These are phyloP conservation scores for Talaromyces sp. DNA, from an alignment of 2,329 filamentous ascomycete species.

Conservation along the genomic window DNA sequence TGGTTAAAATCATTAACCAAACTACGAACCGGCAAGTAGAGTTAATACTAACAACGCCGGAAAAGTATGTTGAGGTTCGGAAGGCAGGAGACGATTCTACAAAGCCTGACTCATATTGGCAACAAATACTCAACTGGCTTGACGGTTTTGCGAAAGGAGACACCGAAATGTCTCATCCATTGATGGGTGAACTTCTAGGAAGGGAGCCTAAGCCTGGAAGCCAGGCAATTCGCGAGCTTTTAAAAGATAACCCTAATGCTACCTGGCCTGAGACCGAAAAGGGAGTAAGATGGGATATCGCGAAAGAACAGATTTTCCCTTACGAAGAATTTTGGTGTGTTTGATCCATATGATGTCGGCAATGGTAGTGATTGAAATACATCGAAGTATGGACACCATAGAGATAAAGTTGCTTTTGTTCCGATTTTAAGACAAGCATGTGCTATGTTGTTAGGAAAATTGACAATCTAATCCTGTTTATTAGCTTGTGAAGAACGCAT, in stretches of 20 bases:
- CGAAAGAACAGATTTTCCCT: neutral
- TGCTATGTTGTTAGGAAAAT: neutral
- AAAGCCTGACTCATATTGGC: constrained; percentile 40
- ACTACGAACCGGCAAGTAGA: constrained; percentile 33
- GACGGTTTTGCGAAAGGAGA: constrained; percentile 47
- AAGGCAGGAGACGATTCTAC: constrained; percentile 34
- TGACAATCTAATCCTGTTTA: neutral
- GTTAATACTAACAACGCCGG: constrained; percentile 32
- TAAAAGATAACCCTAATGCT: constrained; percentile 34
- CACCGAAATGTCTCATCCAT: constrained; percentile 39
- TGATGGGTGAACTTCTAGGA: constrained; percentile 46
- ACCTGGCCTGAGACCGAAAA: constrained; percentile 43
- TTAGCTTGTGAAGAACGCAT: neutral
- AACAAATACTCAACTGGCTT: constrained; percentile 43
- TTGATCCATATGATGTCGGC: neutral
- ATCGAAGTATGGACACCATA: neutral
- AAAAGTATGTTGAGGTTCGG: constrained; percentile 35
- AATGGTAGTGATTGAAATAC: neutral
- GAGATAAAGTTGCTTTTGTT: neutral
- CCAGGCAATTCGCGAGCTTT: constrained; percentile 29
- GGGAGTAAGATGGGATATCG: neutral
- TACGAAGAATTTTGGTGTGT: neutral
- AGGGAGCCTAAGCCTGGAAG: constrained; percentile 43
- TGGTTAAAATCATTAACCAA: constrained; percentile 39
- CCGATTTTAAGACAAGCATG: neutral